Evolutionary conservation across 2,329 filamentous ascomycete genomes (phyloP), one percentile per base, ranked within the genome.

Genomic region (Diaporthe velutina): DNA sequence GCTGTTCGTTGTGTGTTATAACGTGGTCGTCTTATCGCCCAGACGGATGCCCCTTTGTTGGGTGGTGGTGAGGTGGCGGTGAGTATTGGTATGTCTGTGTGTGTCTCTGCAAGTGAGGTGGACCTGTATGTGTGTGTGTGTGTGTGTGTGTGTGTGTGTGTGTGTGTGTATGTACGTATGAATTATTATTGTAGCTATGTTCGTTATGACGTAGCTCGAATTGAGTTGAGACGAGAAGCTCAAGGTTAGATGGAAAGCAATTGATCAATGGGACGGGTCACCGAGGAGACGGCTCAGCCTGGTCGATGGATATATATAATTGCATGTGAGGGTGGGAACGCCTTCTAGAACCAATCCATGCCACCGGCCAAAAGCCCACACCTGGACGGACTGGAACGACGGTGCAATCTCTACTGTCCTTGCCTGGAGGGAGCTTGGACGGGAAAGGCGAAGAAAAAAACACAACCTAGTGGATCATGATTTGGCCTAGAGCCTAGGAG

Each of bases 221-320:
- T 12, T 9, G 64, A 40, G 45, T 40, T 15, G 33, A 19, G 48
- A 52, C 9, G n/a, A n/a, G 64, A 28, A 40, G 64, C 64, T 67
- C 45, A n/a, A 67, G 48, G 45, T 35, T 9, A 35, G 64, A 28
- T 67, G 64, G n/a, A 52, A 50, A 54, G 48, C 33, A 68, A 54
- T 68, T 68, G 64, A 68, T 68, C 64, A 68, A 54, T 40, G 25
- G 64, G n/a, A 68, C 48, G 33, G n/a, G 64, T 30, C 48, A 54
- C 64, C 48, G 48, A 68, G 22, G 25, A 25, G 48, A 54, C 22
- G 48, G 45, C 9, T 28, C 64, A 38, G 64, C 33, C 64, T 28
- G 64, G 48, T 52, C 15, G n/a, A 68, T 40, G 30, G 30, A 8
- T 54, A 54, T 40, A 54, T 68, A 40, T 68, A 54, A 54, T 68